Evolutionary conservation across 2,329 filamentous ascomycete species (phyloP).

Genomic region (Fusarium veterinarium): DNA sequence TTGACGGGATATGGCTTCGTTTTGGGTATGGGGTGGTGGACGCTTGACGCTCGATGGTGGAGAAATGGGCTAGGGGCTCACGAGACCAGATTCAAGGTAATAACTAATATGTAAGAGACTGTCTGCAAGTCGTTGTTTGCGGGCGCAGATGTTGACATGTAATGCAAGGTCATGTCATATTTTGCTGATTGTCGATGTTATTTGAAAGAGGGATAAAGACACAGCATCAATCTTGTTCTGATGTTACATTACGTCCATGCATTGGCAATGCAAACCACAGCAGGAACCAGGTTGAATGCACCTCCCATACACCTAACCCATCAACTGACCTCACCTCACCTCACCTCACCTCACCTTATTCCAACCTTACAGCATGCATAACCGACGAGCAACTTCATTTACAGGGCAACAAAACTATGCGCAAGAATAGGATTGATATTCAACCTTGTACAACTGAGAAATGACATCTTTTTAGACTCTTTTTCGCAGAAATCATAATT

Average conservation of each 20-base stretch:
- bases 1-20: slow-evolving; percentile 21
- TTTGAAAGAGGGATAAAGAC: background rate
- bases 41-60: slow-evolving; percentile 18
- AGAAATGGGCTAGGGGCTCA: slow-evolving; percentile 19
- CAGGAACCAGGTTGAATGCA: background rate
- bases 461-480: background rate
- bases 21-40: slow-evolving; percentile 29
- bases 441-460: background rate
- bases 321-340: background rate
- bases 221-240: slow-evolving; percentile 6
- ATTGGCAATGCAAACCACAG: background rate
- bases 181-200: slow-evolving; percentile 1
- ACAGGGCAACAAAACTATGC: background rate
- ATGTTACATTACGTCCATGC: background rate
- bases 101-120: slow-evolving; percentile 12
- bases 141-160: slow-evolving; percentile 3
- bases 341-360: background rate
- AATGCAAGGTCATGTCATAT: background rate
- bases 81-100: slow-evolving; percentile 25
- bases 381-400: background rate
- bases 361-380: background rate
- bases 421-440: background rate
- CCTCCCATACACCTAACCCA: slow-evolving; percentile 20
- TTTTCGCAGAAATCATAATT: background rate
- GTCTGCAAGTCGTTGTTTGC: slow-evolving; percentile 2